Conservation (phyloP, 257 asterid species). For the Plectranthus barbatus region DNA sequence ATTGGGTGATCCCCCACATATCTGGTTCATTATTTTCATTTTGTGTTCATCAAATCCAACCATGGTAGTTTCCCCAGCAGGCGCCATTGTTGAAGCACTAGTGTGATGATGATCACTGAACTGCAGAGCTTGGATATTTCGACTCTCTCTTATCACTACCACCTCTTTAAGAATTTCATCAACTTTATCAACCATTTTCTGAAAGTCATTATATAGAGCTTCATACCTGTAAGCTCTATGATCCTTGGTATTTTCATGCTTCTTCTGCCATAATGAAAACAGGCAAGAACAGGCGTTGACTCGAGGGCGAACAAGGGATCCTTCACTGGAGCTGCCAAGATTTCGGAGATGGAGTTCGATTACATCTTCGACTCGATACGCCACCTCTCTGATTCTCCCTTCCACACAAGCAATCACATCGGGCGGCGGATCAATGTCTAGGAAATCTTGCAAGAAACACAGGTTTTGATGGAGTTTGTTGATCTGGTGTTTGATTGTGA, state of each 20-base stretch:
- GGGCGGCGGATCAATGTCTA: slow-evolving; percentile 7
- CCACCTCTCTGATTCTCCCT: slow-evolving; percentile 1
- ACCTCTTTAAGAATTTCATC: not conserved
- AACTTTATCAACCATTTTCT: slow-evolving; percentile 4
- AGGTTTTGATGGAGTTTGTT: slow-evolving; percentile 3
- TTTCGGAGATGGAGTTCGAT: not conserved
- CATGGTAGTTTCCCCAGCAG: not conserved
- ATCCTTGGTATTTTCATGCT: not conserved
- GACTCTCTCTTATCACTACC: not conserved
- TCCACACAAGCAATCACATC: not conserved
- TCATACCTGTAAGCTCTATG: not conserved
- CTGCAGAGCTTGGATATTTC: not conserved
- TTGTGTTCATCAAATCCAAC: slow-evolving; percentile 16
- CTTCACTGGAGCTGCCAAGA: not conserved
- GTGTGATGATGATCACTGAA: not conserved
- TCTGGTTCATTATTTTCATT: slow-evolving; percentile 5
- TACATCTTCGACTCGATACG: slow-evolving; percentile 18
- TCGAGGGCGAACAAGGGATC: not conserved
- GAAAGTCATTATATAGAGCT: not conserved
- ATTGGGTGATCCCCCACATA: slow-evolving; percentile 18
- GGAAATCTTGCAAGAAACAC: slow-evolving; percentile 11
- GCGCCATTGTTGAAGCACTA: not conserved
- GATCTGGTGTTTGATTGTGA: slow-evolving; percentile 4
- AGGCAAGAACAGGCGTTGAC: not conserved
- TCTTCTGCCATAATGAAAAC: not conserved